phyloP scores from a whole-genome alignment of 2,329 filamentous ascomycete species.

The Hypoxylon sp. region DNA sequence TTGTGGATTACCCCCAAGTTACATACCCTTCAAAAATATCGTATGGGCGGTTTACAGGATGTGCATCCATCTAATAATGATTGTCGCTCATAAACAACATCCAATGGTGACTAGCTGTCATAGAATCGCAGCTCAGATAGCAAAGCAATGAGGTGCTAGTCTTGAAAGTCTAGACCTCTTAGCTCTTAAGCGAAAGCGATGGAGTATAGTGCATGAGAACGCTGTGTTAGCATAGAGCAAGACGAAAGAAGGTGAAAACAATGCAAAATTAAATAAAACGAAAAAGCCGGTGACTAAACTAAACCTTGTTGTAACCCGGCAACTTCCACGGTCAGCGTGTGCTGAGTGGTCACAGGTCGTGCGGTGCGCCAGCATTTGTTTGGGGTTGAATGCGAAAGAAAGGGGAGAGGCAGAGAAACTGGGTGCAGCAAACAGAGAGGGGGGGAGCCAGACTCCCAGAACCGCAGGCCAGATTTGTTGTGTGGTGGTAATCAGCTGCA shows the following conservation, averaged over 20 bases:
- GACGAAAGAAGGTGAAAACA: not conserved
- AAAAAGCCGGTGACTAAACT: slow-evolving; percentile 4
- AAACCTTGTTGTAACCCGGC: slow-evolving; percentile 8
- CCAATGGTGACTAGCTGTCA: slow-evolving; percentile 16
- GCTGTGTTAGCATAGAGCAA: not conserved
- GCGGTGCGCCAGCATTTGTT: slow-evolving; percentile 30
- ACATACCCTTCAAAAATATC: slow-evolving; percentile 22
- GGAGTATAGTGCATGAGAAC: not conserved
- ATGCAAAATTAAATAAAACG: not conserved
- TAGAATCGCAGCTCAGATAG: slow-evolving; percentile 7
- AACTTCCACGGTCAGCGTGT: not conserved
- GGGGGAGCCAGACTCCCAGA: slow-evolving; percentile 52
- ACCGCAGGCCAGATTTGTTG: slow-evolving; percentile 42
- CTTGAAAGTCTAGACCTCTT: slow-evolving; percentile 15
- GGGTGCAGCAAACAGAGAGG: slow-evolving; percentile 42
- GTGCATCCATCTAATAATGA: slow-evolving; percentile 12
- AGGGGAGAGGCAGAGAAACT: slow-evolving; percentile 47
- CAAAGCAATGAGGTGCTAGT: slow-evolving; percentile 9
- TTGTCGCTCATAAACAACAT: slow-evolving; percentile 10
- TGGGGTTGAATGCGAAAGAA: slow-evolving; percentile 32
- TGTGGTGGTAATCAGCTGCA: slow-evolving; percentile 56
- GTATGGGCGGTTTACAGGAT: slow-evolving; percentile 22
- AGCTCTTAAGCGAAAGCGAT: slow-evolving; percentile 5
- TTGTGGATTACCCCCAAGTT: slow-evolving; percentile 29
- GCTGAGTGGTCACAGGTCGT: slow-evolving; percentile 19